Base-by-base conservation (phyloP, 2,329 filamentous ascomycete genomes). In the Diplodia scrobiculata region DNA sequence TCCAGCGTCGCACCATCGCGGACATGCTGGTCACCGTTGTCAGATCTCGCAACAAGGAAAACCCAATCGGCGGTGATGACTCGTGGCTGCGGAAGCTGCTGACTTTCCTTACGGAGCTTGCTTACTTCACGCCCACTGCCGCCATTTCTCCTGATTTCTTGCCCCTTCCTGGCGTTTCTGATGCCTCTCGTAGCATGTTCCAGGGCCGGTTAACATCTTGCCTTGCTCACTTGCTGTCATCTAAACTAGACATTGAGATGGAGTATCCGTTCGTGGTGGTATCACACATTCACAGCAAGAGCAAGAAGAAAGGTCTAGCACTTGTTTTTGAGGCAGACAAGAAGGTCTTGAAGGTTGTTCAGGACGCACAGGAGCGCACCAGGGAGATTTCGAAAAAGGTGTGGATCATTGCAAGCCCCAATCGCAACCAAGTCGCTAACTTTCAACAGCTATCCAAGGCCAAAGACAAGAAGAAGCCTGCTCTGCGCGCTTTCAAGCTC, bases 401-500 rank as follows among this genome's bases (percentile, higher is more conserved):
- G 17, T 45, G 41, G 41, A 68, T 32, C 21, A 7, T 17, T 11
- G 14, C 21, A 3, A 51, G 2, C 21, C 48, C 5, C 27, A 11
- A 13, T 51, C 21, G 62, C 5, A n/a, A 65, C 19, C 10, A 60
- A n/a, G 7, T 34, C 65, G 11, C 62, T 74, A 25, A 65, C 14
- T 27, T 29, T 5, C 17, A 25, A 0, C 63, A 69, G 63, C 63
- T 69, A 29, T 38, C 63, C 9, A 68, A 68, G 19, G 64, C 69
- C 1, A 69, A 69, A 67, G 73, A 74, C 17, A 76, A 71, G 65
- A 74, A 67, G 69, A 80, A 74, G 72, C 81, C 75, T 66, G 78
- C 76, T 68, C 81, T 81, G 17, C 87, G 87, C 68, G 90, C 91
- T 0, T 84, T 97, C 67, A 89, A 89, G 21, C 83, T 97, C 41